A percentile compares a stretch with the other conserved stretches of the same genome.
Evolutionary conservation across 148 eudicot species (phyloP).

Genomic region (Hydrangea macrophylla): DNA sequence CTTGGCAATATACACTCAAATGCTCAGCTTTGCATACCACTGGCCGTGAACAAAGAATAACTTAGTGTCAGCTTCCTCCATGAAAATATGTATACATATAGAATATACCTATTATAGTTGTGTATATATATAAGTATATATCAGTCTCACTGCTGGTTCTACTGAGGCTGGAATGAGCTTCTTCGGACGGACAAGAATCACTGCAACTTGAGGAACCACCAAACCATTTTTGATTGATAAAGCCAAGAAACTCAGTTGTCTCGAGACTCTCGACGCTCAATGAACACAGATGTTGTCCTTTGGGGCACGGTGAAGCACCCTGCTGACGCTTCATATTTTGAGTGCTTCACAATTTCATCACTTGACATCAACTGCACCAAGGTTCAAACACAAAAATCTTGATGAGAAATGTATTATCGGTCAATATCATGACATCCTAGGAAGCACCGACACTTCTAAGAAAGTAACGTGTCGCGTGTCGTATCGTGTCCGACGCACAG

Average conservation of each 20-base stretch:
- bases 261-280: constrained; percentile 63
- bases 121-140: neutral
- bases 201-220: neutral
- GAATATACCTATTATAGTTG: too few relatives aligned
- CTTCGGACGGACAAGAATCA: neutral
- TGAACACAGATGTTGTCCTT: constrained; percentile 81
- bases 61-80: neutral
- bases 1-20: neutral
- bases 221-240: neutral
- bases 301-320: constrained; percentile 69
- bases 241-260: constrained; percentile 14
- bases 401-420: neutral
- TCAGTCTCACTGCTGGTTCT: neutral
- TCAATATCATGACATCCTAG: neutral
- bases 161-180: neutral
- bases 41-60: neutral
- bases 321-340: constrained; percentile 55
- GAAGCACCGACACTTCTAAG: too few relatives aligned
- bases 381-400: neutral
- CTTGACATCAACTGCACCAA: constrained; percentile 53
- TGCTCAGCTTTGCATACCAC: neutral
- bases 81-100: neutral
- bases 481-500: too few relatives aligned
- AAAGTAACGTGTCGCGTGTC: too few relatives aligned
- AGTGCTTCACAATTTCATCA: constrained; percentile 56